Evolutionary conservation across 768 basidiomycete species (phyloP).

Genomic region (Mycena metata): DNA sequence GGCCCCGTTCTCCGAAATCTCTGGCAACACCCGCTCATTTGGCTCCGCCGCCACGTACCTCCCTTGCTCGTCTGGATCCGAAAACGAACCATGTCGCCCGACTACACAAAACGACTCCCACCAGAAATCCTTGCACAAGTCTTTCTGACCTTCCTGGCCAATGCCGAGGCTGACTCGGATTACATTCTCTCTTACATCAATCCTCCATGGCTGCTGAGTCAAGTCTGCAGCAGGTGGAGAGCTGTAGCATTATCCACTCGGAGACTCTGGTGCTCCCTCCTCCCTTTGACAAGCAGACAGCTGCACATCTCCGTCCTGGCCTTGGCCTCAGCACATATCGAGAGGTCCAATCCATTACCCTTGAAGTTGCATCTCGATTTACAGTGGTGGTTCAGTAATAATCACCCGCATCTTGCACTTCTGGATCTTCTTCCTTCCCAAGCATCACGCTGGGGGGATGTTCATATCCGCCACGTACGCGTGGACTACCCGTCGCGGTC

Average conservation of each 20-base stretch:
- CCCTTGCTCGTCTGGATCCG: no score
- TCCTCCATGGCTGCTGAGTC: background rate
- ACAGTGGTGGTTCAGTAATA: background rate
- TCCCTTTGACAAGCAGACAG: no score
- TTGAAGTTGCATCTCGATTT: background rate
- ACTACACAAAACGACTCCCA: background rate
- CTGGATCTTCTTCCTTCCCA: background rate
- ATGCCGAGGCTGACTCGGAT: no score
- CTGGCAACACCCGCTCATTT: no score
- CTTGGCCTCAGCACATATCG: background rate
- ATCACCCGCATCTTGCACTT: background rate
- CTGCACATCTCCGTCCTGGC: background rate
- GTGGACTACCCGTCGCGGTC: background rate
- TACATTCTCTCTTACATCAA: background rate
- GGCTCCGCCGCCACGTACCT: no score
- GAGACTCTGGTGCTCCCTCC: background rate
- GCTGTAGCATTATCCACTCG: background rate
- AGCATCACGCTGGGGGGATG: background rate
- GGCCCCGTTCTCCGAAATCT: no score
- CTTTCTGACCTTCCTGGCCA: background rate
- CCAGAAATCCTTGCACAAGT: background rate
- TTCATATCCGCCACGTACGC: background rate
- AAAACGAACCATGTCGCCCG: no score
- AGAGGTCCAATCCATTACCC: background rate
- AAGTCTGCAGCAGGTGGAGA: slow-evolving; percentile 3